A percentile compares a stretch with the other conserved stretches of the same genome.
phyloP scores from a whole-genome alignment of 768 basidiomycete species.

The Auriculariales sp. region DNA sequence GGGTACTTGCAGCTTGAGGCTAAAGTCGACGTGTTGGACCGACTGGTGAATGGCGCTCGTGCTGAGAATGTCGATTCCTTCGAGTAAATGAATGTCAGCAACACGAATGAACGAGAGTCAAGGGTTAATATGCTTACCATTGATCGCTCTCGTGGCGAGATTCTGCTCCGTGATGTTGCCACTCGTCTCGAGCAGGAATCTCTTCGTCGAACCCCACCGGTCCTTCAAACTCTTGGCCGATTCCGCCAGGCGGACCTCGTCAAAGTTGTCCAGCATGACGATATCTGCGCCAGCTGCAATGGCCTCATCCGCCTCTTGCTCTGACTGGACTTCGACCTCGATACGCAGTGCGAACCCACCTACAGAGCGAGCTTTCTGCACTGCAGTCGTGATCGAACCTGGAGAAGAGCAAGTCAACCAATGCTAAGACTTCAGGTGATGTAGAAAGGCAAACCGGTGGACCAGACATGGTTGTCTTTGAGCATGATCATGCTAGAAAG shows the following conservation, averaged over 20 bases:
- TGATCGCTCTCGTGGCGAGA: slow-evolving; percentile 62
- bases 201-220: slow-evolving; percentile 66
- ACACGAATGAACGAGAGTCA: background rate
- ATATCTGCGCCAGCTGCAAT: slow-evolving; percentile 91
- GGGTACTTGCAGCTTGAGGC: slow-evolving; percentile 80
- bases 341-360: slow-evolving; percentile 86
- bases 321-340: slow-evolving; percentile 84
- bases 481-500: slow-evolving; percentile 99
- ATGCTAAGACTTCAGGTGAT: background rate
- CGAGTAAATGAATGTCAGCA: background rate
- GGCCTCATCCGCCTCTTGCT: slow-evolving; percentile 91
- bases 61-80: slow-evolving; percentile 91
- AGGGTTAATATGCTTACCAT: slow-evolving; percentile 39
- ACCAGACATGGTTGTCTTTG: slow-evolving; percentile 99
- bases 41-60: slow-evolving; percentile 85
- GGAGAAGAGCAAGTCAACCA: background rate
- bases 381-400: slow-evolving; percentile 84
- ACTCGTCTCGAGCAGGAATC: slow-evolving; percentile 85
- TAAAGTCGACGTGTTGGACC: slow-evolving; percentile 90
- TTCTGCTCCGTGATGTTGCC: slow-evolving; percentile 90
- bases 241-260: slow-evolving; percentile 52
- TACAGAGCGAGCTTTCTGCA: slow-evolving; percentile 71
- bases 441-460: slow-evolving; percentile 46
- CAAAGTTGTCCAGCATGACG: slow-evolving; percentile 90
- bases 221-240: slow-evolving; percentile 60